A percentile compares a stretch with the other conserved stretches of the same genome.
Evolutionary conservation across 768 basidiomycete species (phyloP).

Genomic region (Pulveroboletus ravenelii): DNA sequence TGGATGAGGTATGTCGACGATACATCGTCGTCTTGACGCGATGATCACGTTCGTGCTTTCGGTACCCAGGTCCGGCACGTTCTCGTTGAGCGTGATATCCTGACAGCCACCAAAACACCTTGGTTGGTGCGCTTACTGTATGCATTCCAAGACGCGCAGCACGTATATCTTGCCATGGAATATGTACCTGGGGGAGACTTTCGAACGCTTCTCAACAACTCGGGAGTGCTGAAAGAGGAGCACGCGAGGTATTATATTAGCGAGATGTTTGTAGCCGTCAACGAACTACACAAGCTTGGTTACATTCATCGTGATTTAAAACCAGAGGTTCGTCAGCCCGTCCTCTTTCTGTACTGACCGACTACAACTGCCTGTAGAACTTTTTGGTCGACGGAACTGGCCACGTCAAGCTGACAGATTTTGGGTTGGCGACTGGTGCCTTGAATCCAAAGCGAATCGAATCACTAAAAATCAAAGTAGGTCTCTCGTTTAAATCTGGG

Average conservation of each 20-base stretch:
- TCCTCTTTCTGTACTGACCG: background rate
- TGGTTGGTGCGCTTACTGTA: slow-evolving; percentile 95
- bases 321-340: slow-evolving; percentile 68
- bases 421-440: slow-evolving; percentile 94
- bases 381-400: slow-evolving; percentile 94
- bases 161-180: slow-evolving; percentile 98
- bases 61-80: slow-evolving; percentile 83
- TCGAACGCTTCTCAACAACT: slow-evolving; percentile 94
- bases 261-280: slow-evolving; percentile 95
- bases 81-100: slow-evolving; percentile 93
- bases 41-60: background rate
- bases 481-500: slow-evolving; percentile 1
- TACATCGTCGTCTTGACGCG: background rate
- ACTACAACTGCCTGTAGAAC: slow-evolving; percentile 50
- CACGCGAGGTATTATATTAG: slow-evolving; percentile 95
- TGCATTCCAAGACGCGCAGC: slow-evolving; percentile 89
- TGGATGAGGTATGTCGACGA: slow-evolving; percentile 76
- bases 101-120: slow-evolving; percentile 95
- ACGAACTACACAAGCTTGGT: slow-evolving; percentile 92
- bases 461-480: slow-evolving; percentile 86
- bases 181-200: slow-evolving; percentile 99
- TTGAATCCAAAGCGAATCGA: slow-evolving; percentile 93
- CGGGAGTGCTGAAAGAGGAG: slow-evolving; percentile 95
- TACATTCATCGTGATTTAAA: slow-evolving; percentile 99
- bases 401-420: slow-evolving; percentile 97